Evolutionary conservation across 1,284 basidiomycete species (phyloP).

Genomic region (Tilletia indica): DNA sequence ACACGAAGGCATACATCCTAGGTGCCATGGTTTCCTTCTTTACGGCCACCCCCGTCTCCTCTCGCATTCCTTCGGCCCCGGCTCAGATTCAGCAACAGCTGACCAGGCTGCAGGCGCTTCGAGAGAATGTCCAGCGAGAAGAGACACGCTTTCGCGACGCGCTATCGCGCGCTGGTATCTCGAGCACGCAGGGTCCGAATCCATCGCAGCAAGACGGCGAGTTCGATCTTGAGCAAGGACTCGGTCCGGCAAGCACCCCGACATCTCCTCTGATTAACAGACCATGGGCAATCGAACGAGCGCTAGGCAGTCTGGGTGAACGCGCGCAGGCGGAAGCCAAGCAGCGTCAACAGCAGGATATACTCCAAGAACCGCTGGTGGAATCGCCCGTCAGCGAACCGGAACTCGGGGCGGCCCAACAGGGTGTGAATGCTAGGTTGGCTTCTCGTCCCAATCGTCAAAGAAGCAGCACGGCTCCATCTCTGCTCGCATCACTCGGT

Average conservation of each 20-base stretch:
- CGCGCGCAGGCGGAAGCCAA: constrained; percentile 13
- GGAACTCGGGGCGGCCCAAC: background rate
- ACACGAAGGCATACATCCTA: constrained; percentile 49
- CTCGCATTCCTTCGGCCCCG: constrained; percentile 28
- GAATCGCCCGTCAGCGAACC: background rate
- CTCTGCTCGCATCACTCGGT: too few species aligned
- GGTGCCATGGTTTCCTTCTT: constrained; percentile 49
- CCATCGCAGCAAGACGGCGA: constrained; percentile 22
- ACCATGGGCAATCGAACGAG: constrained; percentile 15
- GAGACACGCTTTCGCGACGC: constrained; percentile 9
- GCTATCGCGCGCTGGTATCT: constrained; percentile 24
- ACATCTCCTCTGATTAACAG: background rate
- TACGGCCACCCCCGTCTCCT: constrained; percentile 44
- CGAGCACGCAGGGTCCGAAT: constrained; percentile 30
- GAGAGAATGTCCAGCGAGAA: constrained; percentile 18
- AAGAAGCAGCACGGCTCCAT: background rate
- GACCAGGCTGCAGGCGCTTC: constrained; percentile 22
- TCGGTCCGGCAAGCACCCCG: background rate
- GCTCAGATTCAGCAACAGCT: constrained; percentile 18
- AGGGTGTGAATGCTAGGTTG: background rate
- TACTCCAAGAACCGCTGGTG: constrained; percentile 4
- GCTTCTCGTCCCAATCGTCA: background rate
- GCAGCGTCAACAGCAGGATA: constrained; percentile 3
- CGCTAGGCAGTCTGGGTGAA: constrained; percentile 9
- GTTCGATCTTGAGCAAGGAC: constrained; percentile 18